Percentiles rank a stretch among this genome's conserved stretches.
Conservation (phyloP, 2,329 filamentous ascomycete genomes). For the Neophaeococcomyces mojaviensis region DNA sequence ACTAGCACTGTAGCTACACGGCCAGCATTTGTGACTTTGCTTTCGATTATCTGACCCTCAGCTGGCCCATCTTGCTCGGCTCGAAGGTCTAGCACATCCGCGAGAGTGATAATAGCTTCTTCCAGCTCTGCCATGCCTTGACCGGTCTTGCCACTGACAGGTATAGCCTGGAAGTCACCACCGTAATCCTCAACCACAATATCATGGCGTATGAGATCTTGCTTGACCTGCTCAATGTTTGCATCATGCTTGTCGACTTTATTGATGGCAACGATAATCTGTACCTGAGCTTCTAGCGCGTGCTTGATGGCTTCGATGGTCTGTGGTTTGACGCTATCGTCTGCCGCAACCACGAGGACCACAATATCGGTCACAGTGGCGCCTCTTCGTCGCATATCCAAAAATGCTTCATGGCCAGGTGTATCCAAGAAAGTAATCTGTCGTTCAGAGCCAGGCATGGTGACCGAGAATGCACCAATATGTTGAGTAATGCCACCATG, state of each 20-base stretch:
- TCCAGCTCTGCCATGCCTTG: slow-evolving; percentile 85
- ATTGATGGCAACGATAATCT: slow-evolving; percentile 96
- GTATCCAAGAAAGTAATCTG: slow-evolving; percentile 95
- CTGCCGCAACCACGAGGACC: slow-evolving; percentile 87
- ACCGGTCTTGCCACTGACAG: slow-evolving; percentile 88
- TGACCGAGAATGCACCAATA: slow-evolving; percentile 93
- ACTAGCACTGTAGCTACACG: slow-evolving; percentile 84
- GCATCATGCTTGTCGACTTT: slow-evolving; percentile 88
- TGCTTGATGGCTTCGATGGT: slow-evolving; percentile 95
- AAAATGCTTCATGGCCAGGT: slow-evolving; percentile 88
- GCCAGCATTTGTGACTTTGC: slow-evolving; percentile 75
- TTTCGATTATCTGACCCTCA: slow-evolving; percentile 92
- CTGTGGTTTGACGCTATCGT: slow-evolving; percentile 96
- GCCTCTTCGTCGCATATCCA: slow-evolving; percentile 91
- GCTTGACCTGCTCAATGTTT: slow-evolving; percentile 74
- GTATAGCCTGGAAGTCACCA: slow-evolving; percentile 86
- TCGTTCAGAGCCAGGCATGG: slow-evolving; percentile 69
- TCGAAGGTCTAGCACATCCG: slow-evolving; percentile 84
- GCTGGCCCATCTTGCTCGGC: slow-evolving; percentile 68
- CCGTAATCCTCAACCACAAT: slow-evolving; percentile 93
- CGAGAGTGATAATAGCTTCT: slow-evolving; percentile 77
- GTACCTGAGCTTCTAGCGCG: slow-evolving; percentile 75
- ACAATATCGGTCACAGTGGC: slow-evolving; percentile 97
- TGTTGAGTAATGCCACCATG: slow-evolving; percentile 98
- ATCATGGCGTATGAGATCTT: slow-evolving; percentile 72